Evolutionary conservation across 2,329 filamentous ascomycete genomes (phyloP), one percentile per base, ranked within the genome.

Genomic region (Thermomyces lanuginosus): DNA sequence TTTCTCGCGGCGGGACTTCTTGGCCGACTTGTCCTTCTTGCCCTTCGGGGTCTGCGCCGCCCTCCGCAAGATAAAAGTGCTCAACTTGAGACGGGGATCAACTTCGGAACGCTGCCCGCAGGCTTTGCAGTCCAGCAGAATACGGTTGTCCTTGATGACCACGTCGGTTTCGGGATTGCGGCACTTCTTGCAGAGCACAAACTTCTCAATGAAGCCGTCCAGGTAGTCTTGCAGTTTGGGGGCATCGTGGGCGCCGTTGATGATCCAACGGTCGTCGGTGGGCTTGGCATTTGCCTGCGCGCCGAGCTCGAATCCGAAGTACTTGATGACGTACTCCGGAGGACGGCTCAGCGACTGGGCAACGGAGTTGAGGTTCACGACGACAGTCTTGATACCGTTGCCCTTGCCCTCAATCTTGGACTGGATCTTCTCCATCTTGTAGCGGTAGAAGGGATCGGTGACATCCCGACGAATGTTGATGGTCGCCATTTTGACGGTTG

Each of bases 341-440:
- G 86, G 86, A 45, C 89, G 86, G 47, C 81, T 82, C 43, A 98
- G 73, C 37, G 86, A 91, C 49, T 79, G 68, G 45, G 86, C 84
- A 43, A 98, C 83, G 52, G 80, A 91, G 68, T 75, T 81, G 52
- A 98, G 63, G 61, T 98, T 98, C 69, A 92, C 82, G 45, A 98
- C 76, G 49, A 98, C 89, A 46, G 69, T 98, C 69, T 98, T 98
- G 73, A 98, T 98, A 53, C 89, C 89, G 64, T 98, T 98, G 43
- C 89, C 89, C 63, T 98, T 98, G 62, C 89, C 89, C 64, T 98
- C 89, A 47, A 98, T 91, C 70, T 98, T 98, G 58, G 89, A 92
- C 68, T 92, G 82, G 54, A 98, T 66, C 46, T 75, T 77, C 66
- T 95, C 89, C 89, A 98, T 98, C 74, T 98, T 98, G 76, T 98